Conservation (phyloP, 805 yeast species). For the Lachancea nothofagi region DNA sequence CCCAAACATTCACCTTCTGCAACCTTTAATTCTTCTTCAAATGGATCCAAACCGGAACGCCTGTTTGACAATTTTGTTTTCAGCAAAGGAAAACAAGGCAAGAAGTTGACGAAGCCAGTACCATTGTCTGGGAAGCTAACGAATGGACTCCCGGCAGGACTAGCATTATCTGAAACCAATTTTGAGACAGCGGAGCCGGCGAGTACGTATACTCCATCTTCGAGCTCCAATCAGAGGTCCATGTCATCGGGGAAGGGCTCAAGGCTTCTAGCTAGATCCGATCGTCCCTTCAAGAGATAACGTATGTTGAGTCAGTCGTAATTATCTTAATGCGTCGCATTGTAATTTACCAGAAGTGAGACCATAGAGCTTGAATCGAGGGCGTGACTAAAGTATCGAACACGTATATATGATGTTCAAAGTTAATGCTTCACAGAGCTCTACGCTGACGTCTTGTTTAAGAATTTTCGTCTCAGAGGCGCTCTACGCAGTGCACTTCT, state of each 20-base stretch:
- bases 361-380: not conserved
- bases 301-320: no score
- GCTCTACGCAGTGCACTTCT: no score
- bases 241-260: conserved; percentile 7
- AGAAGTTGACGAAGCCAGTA: conserved; percentile 19
- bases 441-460: no score
- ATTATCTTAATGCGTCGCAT: no score
- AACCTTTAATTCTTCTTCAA: not conserved
- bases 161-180: not conserved
- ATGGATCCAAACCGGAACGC: conserved; percentile 22
- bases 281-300: conserved; percentile 4
- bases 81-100: conserved; percentile 18
- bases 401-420: no score
- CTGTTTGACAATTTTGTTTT: conserved; percentile 34
- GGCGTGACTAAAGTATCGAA: no score
- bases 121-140: conserved; percentile 29
- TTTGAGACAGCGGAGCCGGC: not conserved
- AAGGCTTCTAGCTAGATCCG: conserved; percentile 9
- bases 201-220: not conserved
- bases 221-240: not conserved
- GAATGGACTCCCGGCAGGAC: conserved; percentile 32
- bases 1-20: conserved; percentile 3
- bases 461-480: no score
- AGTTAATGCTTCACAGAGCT: no score
- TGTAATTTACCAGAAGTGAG: no score